A percentile compares a stretch with the other conserved stretches of the same genome.
phyloP scores from a whole-genome alignment of 768 basidiomycete genomes.

The Xerocomus brunneocitrinus region DNA sequence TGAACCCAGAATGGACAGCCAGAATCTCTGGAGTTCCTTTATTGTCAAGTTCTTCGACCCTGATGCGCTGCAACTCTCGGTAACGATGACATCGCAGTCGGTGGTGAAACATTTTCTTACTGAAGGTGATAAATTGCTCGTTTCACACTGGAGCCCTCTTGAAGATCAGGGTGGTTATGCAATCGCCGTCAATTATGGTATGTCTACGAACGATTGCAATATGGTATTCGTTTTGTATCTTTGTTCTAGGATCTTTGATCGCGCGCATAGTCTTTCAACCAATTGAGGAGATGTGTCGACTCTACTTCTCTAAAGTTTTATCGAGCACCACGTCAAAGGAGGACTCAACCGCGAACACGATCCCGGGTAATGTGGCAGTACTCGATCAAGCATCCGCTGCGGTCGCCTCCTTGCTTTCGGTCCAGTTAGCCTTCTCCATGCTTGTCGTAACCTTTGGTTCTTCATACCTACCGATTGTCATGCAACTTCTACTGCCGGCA shows the following conservation, averaged over 20 bases:
- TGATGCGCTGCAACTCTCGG: slow-evolving; percentile 55
- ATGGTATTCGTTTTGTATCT: not conserved
- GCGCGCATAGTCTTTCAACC: slow-evolving; percentile 94
- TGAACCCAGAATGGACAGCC: slow-evolving; percentile 2
- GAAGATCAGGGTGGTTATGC: slow-evolving; percentile 94
- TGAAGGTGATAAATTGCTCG: slow-evolving; percentile 88
- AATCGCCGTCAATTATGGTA: slow-evolving; percentile 93
- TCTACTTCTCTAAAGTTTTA: slow-evolving; percentile 77
- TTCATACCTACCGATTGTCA: slow-evolving; percentile 64
- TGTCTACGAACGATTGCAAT: slow-evolving; percentile 14
- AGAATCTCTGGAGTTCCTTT: slow-evolving; percentile 1
- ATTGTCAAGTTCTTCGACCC: slow-evolving; percentile 39
- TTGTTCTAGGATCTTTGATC: slow-evolving; percentile 71
- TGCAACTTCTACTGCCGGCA: slow-evolving; percentile 65
- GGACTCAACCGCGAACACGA: not conserved
- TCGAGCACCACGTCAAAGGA: slow-evolving; percentile 25
- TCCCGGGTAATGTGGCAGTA: not conserved
- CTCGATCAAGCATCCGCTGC: slow-evolving; percentile 45
- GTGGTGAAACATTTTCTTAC: slow-evolving; percentile 92
- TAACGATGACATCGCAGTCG: slow-evolving; percentile 85
- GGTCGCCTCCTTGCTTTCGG: slow-evolving; percentile 56
- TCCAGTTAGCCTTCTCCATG: slow-evolving; percentile 62
- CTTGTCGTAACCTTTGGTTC: slow-evolving; percentile 73
- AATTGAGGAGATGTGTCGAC: slow-evolving; percentile 85
- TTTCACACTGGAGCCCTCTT: slow-evolving; percentile 79